These are phyloP conservation scores for Pseudogymnoascus sp. DNA, from an alignment of 2,329 filamentous ascomycete species.

Conservation along the genomic window DNA sequence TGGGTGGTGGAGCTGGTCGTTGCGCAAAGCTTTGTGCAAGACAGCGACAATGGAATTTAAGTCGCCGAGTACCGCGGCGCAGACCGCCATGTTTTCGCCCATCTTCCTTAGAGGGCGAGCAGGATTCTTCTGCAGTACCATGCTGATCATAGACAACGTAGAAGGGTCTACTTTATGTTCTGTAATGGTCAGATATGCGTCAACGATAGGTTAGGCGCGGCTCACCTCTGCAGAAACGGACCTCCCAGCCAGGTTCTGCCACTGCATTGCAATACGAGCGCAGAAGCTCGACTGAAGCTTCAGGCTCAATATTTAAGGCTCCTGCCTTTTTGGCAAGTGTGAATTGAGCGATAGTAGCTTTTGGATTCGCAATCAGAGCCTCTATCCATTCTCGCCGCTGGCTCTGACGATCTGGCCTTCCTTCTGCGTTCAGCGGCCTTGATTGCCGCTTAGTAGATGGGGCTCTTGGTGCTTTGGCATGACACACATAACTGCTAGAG, in stretches of 20 bases:
- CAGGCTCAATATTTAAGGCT: conserved; percentile 19
- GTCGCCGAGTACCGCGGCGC: conserved; percentile 25
- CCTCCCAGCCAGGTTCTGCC: not conserved
- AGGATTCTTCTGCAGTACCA: conserved; percentile 20
- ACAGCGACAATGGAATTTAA: conserved; percentile 22
- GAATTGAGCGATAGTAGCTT: not conserved
- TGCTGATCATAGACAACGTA: conserved; percentile 20
- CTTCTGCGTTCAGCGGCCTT: not conserved
- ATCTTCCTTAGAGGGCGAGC: conserved; percentile 17
- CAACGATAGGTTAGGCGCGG: not conserved
- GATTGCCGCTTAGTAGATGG: not conserved
- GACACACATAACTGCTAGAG: not conserved
- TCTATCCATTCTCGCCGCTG: not conserved
- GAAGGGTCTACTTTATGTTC: conserved; percentile 21
- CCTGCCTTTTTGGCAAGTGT: conserved; percentile 14
- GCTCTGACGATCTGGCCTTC: not conserved
- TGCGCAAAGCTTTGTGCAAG: conserved; percentile 16
- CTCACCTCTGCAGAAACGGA: conserved; percentile 16
- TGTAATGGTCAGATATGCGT: conserved; percentile 8
- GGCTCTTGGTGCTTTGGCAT: not conserved
- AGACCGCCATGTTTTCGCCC: conserved; percentile 19
- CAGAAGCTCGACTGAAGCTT: conserved; percentile 22
- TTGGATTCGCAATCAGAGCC: not conserved
- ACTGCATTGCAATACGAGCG: conserved; percentile 14
- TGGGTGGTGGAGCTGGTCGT: conserved; percentile 6